These are phyloP conservation scores for Paecilomyces dactylethromorphus DNA, from an alignment of 2,329 filamentous ascomycete genomes.

Conservation along the genomic window DNA sequence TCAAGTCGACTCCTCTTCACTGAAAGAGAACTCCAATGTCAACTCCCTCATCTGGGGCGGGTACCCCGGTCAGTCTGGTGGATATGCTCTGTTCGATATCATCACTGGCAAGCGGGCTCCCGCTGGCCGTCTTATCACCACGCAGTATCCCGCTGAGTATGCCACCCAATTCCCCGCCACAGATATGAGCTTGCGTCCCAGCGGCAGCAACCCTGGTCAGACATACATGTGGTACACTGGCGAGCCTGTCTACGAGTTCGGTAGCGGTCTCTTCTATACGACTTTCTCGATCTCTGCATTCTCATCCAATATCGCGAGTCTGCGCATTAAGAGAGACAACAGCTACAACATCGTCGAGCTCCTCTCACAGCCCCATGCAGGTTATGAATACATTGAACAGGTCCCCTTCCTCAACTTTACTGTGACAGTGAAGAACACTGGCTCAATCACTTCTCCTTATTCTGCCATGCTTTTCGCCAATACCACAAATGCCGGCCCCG, in stretches of 20 bases:
- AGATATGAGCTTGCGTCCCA: slow-evolving; percentile 37
- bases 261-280: slow-evolving; percentile 40
- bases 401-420: slow-evolving; percentile 32
- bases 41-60: slow-evolving; percentile 39
- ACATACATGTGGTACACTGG: slow-evolving; percentile 42
- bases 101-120: slow-evolving; percentile 35
- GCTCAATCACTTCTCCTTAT: slow-evolving; percentile 31
- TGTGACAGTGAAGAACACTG: slow-evolving; percentile 30
- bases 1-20: slow-evolving; percentile 35
- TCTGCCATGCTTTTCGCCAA: slow-evolving; percentile 34
- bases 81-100: slow-evolving; percentile 35
- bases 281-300: slow-evolving; percentile 22
- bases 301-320: slow-evolving; percentile 1
- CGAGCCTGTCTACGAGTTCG: slow-evolving; percentile 35
- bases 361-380: slow-evolving; percentile 19
- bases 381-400: slow-evolving; percentile 24
- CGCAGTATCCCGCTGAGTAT: slow-evolving; percentile 36
- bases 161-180: slow-evolving; percentile 33
- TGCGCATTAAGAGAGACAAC: not conserved
- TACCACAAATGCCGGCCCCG: slow-evolving; percentile 30
- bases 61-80: slow-evolving; percentile 40
- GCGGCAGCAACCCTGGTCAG: slow-evolving; percentile 31
- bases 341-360: slow-evolving; percentile 29
- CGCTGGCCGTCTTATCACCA: slow-evolving; percentile 35
- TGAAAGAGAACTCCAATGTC: slow-evolving; percentile 33